Evolutionary conservation across 495 filamentous ascomycete genomes (phyloP).

Genomic region (Lasiosphaeria ovina): DNA sequence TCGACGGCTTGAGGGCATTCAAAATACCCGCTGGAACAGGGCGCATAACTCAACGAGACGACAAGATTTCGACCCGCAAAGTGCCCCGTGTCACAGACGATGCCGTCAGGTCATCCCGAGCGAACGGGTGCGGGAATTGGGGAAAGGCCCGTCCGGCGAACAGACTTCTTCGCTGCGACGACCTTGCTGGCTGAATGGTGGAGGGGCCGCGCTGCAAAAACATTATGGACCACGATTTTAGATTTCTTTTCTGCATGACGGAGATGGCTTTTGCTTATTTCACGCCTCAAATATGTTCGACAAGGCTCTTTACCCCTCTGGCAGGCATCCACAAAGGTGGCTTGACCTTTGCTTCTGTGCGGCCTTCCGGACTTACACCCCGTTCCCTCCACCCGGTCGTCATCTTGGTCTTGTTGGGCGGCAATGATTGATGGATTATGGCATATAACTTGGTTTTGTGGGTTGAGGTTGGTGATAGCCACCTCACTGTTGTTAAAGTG

Average conservation of each 20-base stretch:
- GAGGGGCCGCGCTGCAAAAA: slow-evolving; percentile 25
- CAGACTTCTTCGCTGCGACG: slow-evolving; percentile 16
- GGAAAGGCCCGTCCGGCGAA: slow-evolving; percentile 11
- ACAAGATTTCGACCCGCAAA: slow-evolving; percentile 17
- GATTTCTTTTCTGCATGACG: slow-evolving; percentile 50
- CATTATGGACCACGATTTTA: slow-evolving; percentile 31
- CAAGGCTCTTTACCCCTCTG: slow-evolving; percentile 41
- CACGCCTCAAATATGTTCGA: slow-evolving; percentile 28
- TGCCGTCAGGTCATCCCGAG: slow-evolving; percentile 20
- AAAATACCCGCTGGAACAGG: slow-evolving; percentile 24
- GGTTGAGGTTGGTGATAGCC: neutral
- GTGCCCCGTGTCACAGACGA: slow-evolving; percentile 17
- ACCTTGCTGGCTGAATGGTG: slow-evolving; percentile 24
- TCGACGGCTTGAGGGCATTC: slow-evolving; percentile 28
- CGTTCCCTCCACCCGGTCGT: slow-evolving; percentile 28
- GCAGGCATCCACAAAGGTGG: slow-evolving; percentile 38
- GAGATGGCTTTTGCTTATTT: slow-evolving; percentile 40
- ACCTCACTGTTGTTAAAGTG: slow-evolving; percentile 25
- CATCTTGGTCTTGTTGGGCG: slow-evolving; percentile 21
- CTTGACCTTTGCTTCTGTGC: slow-evolving; percentile 31
- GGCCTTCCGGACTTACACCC: slow-evolving; percentile 28
- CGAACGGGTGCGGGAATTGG: slow-evolving; percentile 7
- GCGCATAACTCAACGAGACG: slow-evolving; percentile 11
- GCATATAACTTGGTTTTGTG: slow-evolving; percentile 33
- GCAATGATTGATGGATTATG: slow-evolving; percentile 32